phyloP scores from a whole-genome alignment of 2,329 filamentous ascomycete species.

The Xylariaceae sp. region DNA sequence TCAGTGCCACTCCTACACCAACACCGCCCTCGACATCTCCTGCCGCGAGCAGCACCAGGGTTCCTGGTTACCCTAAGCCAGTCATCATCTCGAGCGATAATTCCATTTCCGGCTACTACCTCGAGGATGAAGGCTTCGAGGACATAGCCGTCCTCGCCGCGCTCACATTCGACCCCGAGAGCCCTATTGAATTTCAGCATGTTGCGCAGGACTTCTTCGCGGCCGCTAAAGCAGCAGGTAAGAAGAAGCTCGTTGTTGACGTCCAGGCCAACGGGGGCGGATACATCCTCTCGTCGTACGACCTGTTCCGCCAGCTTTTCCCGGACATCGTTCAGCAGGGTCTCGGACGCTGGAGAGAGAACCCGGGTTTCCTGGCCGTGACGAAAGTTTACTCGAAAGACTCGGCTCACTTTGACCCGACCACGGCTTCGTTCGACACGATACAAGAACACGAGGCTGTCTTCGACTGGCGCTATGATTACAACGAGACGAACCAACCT shows the following conservation, averaged over 20 bases:
- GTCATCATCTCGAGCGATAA: slow-evolving; percentile 29
- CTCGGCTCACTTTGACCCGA: slow-evolving; percentile 26
- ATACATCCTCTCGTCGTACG: slow-evolving; percentile 50
- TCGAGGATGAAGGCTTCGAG: slow-evolving; percentile 29
- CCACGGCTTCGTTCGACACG: slow-evolving; percentile 24
- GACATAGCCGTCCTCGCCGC: slow-evolving; percentile 31
- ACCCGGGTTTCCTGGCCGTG: slow-evolving; percentile 36
- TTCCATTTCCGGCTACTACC: slow-evolving; percentile 31
- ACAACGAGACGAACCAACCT: slow-evolving; percentile 44
- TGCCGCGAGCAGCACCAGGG: slow-evolving; percentile 9
- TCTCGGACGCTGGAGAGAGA: slow-evolving; percentile 38
- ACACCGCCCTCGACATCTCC: too few relatives aligned
- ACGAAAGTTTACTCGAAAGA: slow-evolving; percentile 27
- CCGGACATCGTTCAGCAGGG: slow-evolving; percentile 41
- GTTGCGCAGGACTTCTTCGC: slow-evolving; percentile 32
- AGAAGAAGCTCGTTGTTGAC: slow-evolving; percentile 54
- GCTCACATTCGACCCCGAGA: slow-evolving; percentile 27
- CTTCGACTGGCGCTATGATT: slow-evolving; percentile 49
- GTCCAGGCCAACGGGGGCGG: slow-evolving; percentile 54
- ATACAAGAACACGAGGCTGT: slow-evolving; percentile 44
- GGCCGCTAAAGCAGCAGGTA: slow-evolving; percentile 40
- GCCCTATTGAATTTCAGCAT: slow-evolving; percentile 30
- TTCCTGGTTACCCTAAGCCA: slow-evolving; percentile 28
- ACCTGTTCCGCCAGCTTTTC: slow-evolving; percentile 53
- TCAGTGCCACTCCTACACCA: slow-evolving; percentile 3